Base-by-base conservation (phyloP, 495 filamentous ascomycete genomes). In the Endocarpon pusillum region DNA sequence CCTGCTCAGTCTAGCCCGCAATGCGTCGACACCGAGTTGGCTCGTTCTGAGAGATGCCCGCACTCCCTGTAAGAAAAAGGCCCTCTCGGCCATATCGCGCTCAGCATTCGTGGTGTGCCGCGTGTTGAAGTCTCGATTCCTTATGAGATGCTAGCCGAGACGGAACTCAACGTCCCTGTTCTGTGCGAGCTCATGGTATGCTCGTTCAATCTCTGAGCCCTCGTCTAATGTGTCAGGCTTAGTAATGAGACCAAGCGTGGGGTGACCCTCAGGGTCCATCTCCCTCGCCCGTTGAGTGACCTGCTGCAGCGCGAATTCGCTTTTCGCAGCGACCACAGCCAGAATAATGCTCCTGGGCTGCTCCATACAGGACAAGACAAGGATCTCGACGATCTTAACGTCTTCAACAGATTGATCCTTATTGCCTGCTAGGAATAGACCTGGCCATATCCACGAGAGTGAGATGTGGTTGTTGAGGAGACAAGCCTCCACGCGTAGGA, bases 61-160 rank as follows among this genome's bases (percentile, higher is more conserved):
- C 17, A 33, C 33, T 3, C 58, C 51, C 0, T 37, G 29, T 9
- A 41, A 31, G 31, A 62, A 59, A 33, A 62, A 60, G 1, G 36
- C 38, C 3, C 31, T 52, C 24, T 60, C 57, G 16, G 31, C 16
- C 1, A 27, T 26, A 33, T 60, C 55, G 28, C 52, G 37, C 2
- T 34, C 45, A n/a, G 52, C 35, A 15, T 51, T 40, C 1, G 48
- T 42, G 2, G 44, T 16, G 0, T 44, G 29, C 1, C 40, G 19
- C 26, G 67, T 61, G 7, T 62, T 48, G 35, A 65, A 68, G 4
- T 46, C 46, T 2, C 67, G 58, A 40, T 81, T 81, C 5, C 66
- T 66, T 16, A 86, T 47, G 2, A 75, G 66, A 49, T 81, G 73
- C 75, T 74, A 83, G 3, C 75, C 78, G 2, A 81, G 63, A 16